phyloP scores from a whole-genome alignment of 1,139 yeast species.

The Taphrina pruni region DNA sequence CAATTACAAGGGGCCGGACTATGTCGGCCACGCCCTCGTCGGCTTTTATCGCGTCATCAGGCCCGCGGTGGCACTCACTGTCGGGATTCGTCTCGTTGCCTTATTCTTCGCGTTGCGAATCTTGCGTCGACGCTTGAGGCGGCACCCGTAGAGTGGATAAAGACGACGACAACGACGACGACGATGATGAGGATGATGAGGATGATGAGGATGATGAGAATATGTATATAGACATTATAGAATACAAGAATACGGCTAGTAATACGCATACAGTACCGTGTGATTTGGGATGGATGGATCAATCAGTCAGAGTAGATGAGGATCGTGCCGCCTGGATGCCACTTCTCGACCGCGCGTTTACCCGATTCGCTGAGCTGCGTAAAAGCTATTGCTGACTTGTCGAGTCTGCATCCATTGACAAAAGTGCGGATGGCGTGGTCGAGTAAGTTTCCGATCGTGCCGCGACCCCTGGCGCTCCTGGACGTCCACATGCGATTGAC shows the following conservation, averaged over 20 bases:
- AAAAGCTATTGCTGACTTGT: slow-evolving; percentile 19
- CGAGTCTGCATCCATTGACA: slow-evolving; percentile 15
- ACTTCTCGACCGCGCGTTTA: slow-evolving; percentile 9
- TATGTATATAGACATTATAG: slow-evolving; percentile 1
- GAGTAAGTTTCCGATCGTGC: slow-evolving; percentile 10
- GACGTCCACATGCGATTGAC: slow-evolving; percentile 39
- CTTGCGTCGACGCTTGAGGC: slow-evolving; percentile 8
- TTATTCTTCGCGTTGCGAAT: neutral
- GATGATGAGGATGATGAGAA: neutral
- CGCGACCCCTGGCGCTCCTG: slow-evolving; percentile 18
- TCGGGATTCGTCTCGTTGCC: slow-evolving; percentile 5
- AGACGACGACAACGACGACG: too few species aligned
- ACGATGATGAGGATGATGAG: neutral
- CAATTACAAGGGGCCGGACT: slow-evolving; percentile 14
- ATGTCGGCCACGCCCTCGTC: slow-evolving; percentile 22
- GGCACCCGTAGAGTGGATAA: neutral
- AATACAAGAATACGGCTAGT: neutral
- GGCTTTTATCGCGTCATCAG: slow-evolving; percentile 10
- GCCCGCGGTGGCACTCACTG: slow-evolving; percentile 9
- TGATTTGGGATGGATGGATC: neutral
- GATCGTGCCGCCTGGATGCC: neutral
- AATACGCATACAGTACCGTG: neutral
- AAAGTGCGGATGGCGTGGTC: slow-evolving; percentile 9
- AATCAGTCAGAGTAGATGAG: slow-evolving; percentile 21
- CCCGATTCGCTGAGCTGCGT: slow-evolving; percentile 39